Percentiles rank a stretch among this genome's conserved stretches.
phyloP scores from a whole-genome alignment of 768 basidiomycete genomes.

The Hebeloma cylindrosporum region DNA sequence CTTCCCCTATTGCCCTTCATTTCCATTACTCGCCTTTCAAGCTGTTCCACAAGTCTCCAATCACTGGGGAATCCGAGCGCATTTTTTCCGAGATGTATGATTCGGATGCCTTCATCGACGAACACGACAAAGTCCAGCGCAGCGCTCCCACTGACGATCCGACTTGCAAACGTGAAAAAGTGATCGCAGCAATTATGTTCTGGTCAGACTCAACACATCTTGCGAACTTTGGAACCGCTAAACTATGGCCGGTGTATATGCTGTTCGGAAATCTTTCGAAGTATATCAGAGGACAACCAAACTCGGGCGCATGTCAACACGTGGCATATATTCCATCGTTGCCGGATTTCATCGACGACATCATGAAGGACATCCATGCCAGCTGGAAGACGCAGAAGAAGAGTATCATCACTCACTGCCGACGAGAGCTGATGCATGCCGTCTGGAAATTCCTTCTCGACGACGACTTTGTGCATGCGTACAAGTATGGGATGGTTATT shows the following conservation, averaged over 20 bases:
- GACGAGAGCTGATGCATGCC: conserved; percentile 34
- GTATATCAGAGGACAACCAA: conserved; percentile 32
- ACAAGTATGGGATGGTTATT: conserved; percentile 31
- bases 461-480: conserved; percentile 20
- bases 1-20: conserved; percentile 2
- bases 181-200: conserved; percentile 29
- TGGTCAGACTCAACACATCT: conserved; percentile 37
- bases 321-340: conserved; percentile 38
- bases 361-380: conserved; percentile 14
- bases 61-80: conserved; percentile 12
- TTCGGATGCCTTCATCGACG: conserved; percentile 23
- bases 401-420: conserved; percentile 24
- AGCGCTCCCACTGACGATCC: conserved; percentile 18
- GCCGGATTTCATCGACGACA: neutral
- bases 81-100: conserved; percentile 26
- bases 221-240: conserved; percentile 35
- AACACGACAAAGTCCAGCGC: conserved; percentile 19
- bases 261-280: conserved; percentile 43
- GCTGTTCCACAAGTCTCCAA: conserved; percentile 21
- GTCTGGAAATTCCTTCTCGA: conserved; percentile 26
- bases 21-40: conserved; percentile 31
- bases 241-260: conserved; percentile 44
- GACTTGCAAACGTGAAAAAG: conserved; percentile 15
- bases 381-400: neutral
- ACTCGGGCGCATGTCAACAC: conserved; percentile 27